These are phyloP conservation scores for Aspergillus ruber DNA, from an alignment of 2,329 filamentous ascomycete genomes.

Conservation along the genomic window DNA sequence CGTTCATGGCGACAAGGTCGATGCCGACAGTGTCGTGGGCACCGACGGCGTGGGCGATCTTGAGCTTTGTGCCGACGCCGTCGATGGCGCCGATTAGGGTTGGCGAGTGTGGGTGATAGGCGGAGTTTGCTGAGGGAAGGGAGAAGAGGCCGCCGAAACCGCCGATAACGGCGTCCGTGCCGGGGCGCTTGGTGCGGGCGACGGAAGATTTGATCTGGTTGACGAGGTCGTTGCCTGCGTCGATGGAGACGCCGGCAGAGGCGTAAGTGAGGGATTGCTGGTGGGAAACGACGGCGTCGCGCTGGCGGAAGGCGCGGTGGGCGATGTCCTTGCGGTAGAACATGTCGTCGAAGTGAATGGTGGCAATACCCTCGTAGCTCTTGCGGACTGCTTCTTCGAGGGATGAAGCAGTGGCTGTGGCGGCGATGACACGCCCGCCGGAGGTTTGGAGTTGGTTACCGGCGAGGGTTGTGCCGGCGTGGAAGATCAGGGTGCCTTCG, in stretches of 20 bases:
- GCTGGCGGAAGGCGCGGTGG: constrained; percentile 51
- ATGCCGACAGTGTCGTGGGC: constrained; percentile 95
- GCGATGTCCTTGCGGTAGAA: constrained; percentile 93
- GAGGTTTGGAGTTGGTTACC: constrained; percentile 63
- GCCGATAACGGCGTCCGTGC: constrained; percentile 87
- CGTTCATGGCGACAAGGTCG: constrained; percentile 97
- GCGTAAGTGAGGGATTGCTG: constrained; percentile 70
- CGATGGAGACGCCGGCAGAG: constrained; percentile 86
- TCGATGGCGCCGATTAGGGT: constrained; percentile 92
- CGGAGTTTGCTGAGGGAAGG: constrained; percentile 58
- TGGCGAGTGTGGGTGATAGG: constrained; percentile 68
- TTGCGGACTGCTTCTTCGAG: constrained; percentile 77
- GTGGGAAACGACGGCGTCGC: constrained; percentile 14
- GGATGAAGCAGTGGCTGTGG: constrained; percentile 70
- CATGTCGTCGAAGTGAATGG: constrained; percentile 80
- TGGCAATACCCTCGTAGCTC: constrained; percentile 76
- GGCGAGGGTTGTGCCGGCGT: constrained; percentile 72
- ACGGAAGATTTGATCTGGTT: constrained; percentile 86
- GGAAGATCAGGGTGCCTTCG: constrained; percentile 70
- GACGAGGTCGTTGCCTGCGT: constrained; percentile 88
- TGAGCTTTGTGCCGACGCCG: constrained; percentile 93
- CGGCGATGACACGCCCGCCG: constrained; percentile 87
- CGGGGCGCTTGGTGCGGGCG: constrained; percentile 73
- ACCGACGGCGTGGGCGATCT: constrained; percentile 82
- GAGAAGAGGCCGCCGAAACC: constrained; percentile 90